These are phyloP conservation scores for Tolypocladium pustulatum DNA, from an alignment of 2,329 filamentous ascomycete genomes.

Conservation along the genomic window DNA sequence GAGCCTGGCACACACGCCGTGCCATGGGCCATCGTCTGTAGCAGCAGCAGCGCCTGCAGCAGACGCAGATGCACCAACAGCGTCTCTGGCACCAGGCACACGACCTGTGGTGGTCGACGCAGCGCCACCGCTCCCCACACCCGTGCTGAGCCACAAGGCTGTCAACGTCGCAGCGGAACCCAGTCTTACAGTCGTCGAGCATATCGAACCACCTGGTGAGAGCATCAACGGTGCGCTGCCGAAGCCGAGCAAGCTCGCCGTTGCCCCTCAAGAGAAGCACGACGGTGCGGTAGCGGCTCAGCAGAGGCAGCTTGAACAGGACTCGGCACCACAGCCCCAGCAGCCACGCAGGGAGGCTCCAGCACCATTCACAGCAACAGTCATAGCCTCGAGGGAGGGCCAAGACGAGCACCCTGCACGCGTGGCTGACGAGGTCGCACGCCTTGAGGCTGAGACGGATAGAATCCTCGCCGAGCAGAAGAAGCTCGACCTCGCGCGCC, in stretches of 20 bases:
- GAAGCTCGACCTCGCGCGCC: conserved; percentile 34
- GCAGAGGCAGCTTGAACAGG: not conserved
- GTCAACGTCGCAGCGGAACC: conserved; percentile 14
- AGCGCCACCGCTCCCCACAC: conserved; percentile 12
- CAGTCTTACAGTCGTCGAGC: conserved; percentile 4
- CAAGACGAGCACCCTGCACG: conserved; percentile 12
- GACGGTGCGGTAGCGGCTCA: not conserved
- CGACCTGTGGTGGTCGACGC: not conserved
- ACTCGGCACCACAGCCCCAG: not conserved
- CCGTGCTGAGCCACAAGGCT: conserved; percentile 17
- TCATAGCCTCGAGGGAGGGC: not conserved
- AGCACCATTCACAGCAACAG: not conserved
- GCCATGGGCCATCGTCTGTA: conserved; percentile 3
- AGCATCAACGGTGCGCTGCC: not conserved
- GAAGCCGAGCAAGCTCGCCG: not conserved
- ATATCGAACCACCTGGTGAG: conserved; percentile 1
- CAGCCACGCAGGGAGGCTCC: not conserved
- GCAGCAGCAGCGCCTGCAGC: not conserved
- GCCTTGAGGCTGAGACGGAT: conserved; percentile 35
- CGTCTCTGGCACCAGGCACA: not conserved
- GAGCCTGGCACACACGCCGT: conserved; percentile 11
- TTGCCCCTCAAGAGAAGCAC: not conserved
- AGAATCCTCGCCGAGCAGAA: conserved; percentile 39
- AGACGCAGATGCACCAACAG: not conserved
- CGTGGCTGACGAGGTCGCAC: conserved; percentile 29